These are phyloP conservation scores for Nowakowskiella sp. DNA, from an alignment of 192 early-diverging fungal genomes.

Conservation along the genomic window DNA sequence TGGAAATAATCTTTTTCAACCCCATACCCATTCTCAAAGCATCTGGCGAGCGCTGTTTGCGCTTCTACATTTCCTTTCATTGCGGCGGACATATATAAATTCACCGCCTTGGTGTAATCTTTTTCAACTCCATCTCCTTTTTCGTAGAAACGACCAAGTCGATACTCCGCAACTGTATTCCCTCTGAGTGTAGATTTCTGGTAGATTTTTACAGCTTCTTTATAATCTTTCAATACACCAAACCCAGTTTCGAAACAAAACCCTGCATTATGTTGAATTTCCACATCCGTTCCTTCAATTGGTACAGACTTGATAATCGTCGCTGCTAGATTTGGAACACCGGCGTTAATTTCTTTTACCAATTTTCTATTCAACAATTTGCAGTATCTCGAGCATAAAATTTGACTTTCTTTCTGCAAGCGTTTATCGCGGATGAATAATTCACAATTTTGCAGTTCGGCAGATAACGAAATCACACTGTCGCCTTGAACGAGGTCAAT, in stretches of 20 bases:
- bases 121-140: background rate
- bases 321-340: too few species aligned
- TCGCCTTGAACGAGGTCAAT: too few species aligned
- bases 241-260: conserved; percentile 47
- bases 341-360: too few species aligned
- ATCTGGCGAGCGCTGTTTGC: conserved; percentile 2
- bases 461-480: too few species aligned
- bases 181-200: too few species aligned
- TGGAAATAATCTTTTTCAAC: background rate
- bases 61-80: conserved; percentile 47
- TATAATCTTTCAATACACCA: conserved; percentile 34
- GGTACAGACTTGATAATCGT: too few species aligned
- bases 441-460: too few species aligned
- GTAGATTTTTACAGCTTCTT: conserved; percentile 25
- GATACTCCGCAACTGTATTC: conserved; percentile 3
- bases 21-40: background rate
- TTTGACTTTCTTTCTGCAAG: too few species aligned
- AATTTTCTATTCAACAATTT: too few species aligned
- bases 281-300: too few species aligned
- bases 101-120: conserved; percentile 5
- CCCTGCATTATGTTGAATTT: conserved; percentile 46
- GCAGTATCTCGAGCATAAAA: too few species aligned
- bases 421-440: too few species aligned
- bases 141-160: conserved; percentile 8
- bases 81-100: conserved; percentile 57